Conservation (phyloP, 1,284 basidiomycete species). For the Austroboletus novae-zelandiae region DNA sequence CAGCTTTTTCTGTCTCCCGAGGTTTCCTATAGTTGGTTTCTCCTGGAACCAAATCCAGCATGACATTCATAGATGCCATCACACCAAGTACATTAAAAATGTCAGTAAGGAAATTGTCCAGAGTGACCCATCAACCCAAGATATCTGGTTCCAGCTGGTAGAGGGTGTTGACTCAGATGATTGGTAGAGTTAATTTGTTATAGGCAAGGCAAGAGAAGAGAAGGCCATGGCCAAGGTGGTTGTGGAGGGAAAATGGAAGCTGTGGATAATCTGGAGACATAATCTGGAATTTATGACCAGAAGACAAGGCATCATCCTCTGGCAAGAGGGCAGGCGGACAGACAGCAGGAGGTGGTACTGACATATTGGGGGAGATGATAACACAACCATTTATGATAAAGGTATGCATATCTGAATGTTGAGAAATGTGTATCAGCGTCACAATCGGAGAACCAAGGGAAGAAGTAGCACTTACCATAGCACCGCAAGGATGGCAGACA, state of each 20-base stretch:
- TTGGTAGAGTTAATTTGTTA: not conserved
- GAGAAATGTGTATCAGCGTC: not conserved
- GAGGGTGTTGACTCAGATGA: not conserved
- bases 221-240: not conserved
- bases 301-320: not conserved
- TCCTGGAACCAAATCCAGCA: not conserved
- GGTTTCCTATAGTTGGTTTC: not conserved
- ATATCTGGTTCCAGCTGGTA: constrained; percentile 1
- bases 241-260: not conserved
- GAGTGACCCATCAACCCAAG: not conserved
- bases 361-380: constrained; percentile 2
- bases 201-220: constrained; percentile 11
- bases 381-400: not conserved
- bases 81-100: not conserved
- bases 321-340: not conserved
- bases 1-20: not conserved
- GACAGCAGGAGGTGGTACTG: not conserved
- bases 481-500: not conserved
- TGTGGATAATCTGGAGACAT: constrained; percentile 4
- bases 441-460: not conserved
- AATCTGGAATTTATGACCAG: not conserved
- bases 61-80: constrained; percentile 1
- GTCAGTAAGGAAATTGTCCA: constrained; percentile 1
- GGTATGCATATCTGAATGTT: not conserved
- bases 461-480: not conserved